These are phyloP conservation scores for Cyberlindnera japonica DNA, from an alignment of 805 yeast species.

Conservation along the genomic window DNA sequence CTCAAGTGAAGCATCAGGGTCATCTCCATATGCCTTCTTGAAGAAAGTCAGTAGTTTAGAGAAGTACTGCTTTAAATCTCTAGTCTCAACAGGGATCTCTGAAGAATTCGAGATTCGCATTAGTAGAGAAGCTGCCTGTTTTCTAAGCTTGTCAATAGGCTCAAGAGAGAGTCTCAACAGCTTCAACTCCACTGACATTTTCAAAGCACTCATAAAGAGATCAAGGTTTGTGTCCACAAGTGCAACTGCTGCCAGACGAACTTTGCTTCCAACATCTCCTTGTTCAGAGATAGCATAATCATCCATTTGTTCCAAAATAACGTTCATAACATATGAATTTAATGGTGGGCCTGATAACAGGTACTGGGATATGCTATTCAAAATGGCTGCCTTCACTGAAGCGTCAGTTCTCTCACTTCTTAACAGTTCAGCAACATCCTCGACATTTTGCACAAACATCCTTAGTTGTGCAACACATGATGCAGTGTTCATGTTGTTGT, in stretches of 20 bases:
- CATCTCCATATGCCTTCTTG: slow-evolving; percentile 12
- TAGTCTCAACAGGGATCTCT: slow-evolving; percentile 15
- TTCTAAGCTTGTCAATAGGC: slow-evolving; percentile 52
- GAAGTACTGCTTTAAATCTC: slow-evolving; percentile 29
- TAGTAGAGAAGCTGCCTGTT: slow-evolving; percentile 39
- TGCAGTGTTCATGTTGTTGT: slow-evolving; percentile 38
- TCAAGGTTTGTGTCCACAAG: slow-evolving; percentile 33
- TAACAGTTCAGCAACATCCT: slow-evolving; percentile 15
- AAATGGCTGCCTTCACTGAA: slow-evolving; percentile 13
- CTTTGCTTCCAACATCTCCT: slow-evolving; percentile 89
- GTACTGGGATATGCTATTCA: slow-evolving; percentile 19
- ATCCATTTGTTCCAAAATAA: slow-evolving; percentile 44
- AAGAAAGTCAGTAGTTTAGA: slow-evolving; percentile 25
- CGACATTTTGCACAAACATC: slow-evolving; percentile 6
- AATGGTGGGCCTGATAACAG: slow-evolving; percentile 6
- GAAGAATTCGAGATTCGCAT: slow-evolving; percentile 24
- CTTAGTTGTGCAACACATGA: slow-evolving; percentile 32
- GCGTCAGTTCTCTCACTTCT: slow-evolving; percentile 25
- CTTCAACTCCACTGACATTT: slow-evolving; percentile 28
- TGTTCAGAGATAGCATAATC: slow-evolving; percentile 77
- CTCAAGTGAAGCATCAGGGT: slow-evolving; percentile 24
- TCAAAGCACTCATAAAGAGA: slow-evolving; percentile 12
- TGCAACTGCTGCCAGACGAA: slow-evolving; percentile 50
- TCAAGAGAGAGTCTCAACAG: slow-evolving; percentile 61
- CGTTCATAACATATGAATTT: not conserved